Conservation (phyloP, 495 filamentous ascomycete species). For the Immersiella caudata region DNA sequence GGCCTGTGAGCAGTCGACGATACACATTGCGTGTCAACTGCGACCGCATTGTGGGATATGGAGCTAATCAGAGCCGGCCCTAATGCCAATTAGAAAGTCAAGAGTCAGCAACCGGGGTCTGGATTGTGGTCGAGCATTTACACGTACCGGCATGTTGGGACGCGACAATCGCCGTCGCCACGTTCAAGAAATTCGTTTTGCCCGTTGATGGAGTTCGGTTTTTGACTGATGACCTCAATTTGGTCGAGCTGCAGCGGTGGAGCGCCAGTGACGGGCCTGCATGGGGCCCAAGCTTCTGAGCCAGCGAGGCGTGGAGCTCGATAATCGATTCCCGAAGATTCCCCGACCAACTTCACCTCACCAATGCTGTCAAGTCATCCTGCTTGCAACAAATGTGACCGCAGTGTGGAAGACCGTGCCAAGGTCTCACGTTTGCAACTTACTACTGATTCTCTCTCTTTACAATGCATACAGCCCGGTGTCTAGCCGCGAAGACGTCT, state of each 20-base stretch:
- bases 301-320: background rate
- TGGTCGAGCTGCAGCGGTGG: slow-evolving; percentile 26
- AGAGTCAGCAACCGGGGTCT: background rate
- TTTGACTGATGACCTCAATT: slow-evolving; percentile 35
- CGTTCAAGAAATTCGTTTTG: background rate
- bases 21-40: slow-evolving; percentile 78
- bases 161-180: slow-evolving; percentile 26
- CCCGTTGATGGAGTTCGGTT: slow-evolving; percentile 13
- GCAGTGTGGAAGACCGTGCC: too few relatives aligned
- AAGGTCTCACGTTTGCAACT: too few relatives aligned
- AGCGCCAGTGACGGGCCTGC: background rate
- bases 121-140: background rate
- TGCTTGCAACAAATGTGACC: too few relatives aligned
- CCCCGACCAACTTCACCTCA: background rate
- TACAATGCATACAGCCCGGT: too few relatives aligned
- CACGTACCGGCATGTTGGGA: slow-evolving; percentile 30
- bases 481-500: too few relatives aligned
- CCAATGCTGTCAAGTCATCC: background rate
- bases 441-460: too few relatives aligned
- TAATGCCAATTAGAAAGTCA: slow-evolving; percentile 5
- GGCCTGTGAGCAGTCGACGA: slow-evolving; percentile 66
- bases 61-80: slow-evolving; percentile 28
- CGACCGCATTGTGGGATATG: slow-evolving; percentile 69
- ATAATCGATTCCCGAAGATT: slow-evolving; percentile 2
- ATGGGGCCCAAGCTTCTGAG: slow-evolving; percentile 1